phyloP scores from a whole-genome alignment of 306 rosid genomes.

The Prinsepia uniflora region DNA sequence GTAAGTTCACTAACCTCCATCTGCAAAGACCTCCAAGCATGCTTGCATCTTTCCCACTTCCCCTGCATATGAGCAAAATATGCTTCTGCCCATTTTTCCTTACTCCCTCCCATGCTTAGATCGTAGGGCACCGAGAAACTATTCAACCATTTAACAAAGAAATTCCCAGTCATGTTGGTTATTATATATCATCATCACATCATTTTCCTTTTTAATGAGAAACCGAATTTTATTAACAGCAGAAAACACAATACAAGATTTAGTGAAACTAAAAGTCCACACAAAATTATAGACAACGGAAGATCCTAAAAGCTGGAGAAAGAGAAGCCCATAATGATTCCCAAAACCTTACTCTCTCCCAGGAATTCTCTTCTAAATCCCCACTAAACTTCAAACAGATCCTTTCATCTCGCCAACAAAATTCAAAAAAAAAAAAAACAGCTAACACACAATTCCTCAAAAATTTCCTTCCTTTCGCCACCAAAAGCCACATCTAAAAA shows the following conservation, averaged over 20 bases:
- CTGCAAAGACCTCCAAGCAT: constrained; percentile 60
- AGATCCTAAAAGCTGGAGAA: neutral
- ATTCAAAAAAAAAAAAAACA: too few relatives aligned
- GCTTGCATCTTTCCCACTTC: constrained; percentile 66
- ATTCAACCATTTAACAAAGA: constrained; percentile 25
- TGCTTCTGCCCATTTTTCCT: constrained; percentile 68
- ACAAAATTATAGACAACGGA: neutral
- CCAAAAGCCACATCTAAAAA: too few relatives aligned
- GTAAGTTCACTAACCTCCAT: constrained; percentile 67
- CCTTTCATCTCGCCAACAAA: too few relatives aligned
- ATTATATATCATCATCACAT: too few relatives aligned
- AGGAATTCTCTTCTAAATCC: neutral
- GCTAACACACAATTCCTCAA: too few relatives aligned
- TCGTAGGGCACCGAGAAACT: constrained; percentile 82
- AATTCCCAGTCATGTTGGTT: neutral
- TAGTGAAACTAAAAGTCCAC: neutral
- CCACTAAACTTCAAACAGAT: neutral
- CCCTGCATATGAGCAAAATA: constrained; percentile 52
- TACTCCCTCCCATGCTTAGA: constrained; percentile 66
- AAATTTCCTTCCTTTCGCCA: too few relatives aligned
- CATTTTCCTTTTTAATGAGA: neutral
- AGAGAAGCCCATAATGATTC: neutral
- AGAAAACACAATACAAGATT: neutral
- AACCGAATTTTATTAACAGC: neutral
- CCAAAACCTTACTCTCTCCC: neutral